Evolutionary conservation across 805 yeast species (phyloP), one percentile per base, ranked within the genome.

Genomic region (Cyberlindnera japonica): DNA sequence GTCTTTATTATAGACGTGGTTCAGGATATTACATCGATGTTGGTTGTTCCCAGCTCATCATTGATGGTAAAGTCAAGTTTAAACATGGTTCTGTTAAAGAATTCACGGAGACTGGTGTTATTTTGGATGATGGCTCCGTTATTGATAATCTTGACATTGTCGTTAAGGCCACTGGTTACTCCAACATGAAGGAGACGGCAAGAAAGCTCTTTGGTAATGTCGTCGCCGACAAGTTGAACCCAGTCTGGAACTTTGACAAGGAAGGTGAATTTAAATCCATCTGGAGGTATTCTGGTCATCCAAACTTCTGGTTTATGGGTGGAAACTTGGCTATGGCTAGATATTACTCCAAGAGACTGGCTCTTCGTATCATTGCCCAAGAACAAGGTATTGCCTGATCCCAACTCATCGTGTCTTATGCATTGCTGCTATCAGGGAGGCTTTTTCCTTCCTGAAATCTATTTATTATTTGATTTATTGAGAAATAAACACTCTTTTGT

Each of bases 11-110:
- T 46, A 55, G 71, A 37, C 59, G 68, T 49, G 71, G 71, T 23
- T 72, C 74, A 1, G 75, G 75, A 31, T 70, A 69, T 49, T 70
- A 70, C 48, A 67, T 65, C 41, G 73, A 70, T 45, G 72, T 68
- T 33, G 75, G 75, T 8, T 62, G 67, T 43, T 65, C 72, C 24
- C 59, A 57, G 29, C 50, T 64, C 42, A 66, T 70, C 41, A 54
- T 58, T 29, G 64, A 66, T 11, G 71, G 67, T 13, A 64, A 65
- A 43, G 63, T 70, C 42, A 53, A 57, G 22, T 53, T 70, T 35
- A 61, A 65, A 52, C 58, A 61, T 34, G 67, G 69, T 7, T 50
- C 51, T 15, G 61, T 70, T 26, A 59, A 59, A 31, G 48, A 56
- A 31, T 67, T 70, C 52, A 54, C 58, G 13, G 68, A 63, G 43